Evolutionary conservation across 164 flowering plant species (phyloP), one percentile per base, ranked within the genome.

Genomic region (Litsea cubeba): DNA sequence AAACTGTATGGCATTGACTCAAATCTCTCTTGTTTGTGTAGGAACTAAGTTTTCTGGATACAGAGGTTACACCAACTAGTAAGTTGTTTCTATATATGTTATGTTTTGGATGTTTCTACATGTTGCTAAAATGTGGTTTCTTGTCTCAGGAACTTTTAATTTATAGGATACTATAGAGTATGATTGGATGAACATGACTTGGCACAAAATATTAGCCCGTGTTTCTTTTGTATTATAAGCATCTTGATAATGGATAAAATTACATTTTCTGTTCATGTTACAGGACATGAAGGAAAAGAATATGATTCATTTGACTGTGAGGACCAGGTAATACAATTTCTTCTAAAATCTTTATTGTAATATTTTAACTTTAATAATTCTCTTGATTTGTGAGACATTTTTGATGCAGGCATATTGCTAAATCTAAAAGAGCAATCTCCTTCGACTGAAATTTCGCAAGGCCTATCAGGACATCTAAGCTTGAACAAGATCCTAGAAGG

Each of bases 41-140:
- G 84, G 98, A 91, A 5, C 90, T 95, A 66, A 40, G 68, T 74
- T 91, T 92, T 80, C 75, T 91, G 78, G 97, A 88, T 78, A 89
- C 82, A 66, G 93, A 88, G 12, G 78, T 70, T 70, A 77, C 90
- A n/a, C 28, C n/a, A 3, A 28, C n/a, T 68, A 88, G 97, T 94
- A 82, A 75, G 84, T 40, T 40, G 60, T 50, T 65, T 58, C 71
- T 46, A 30, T 64, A 25, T 23, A 12, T 68, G 14, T 63, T 17
- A 32, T 66, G 60, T 54, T 54, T 54, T 54, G 60, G 46, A 40
- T 40, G 46, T 40, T 40, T 40, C 46, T 40, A 40, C 46, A 8
- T 40, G 46, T 40, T 7, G 46, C 46, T 40, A 8, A 40, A 40
- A 40, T 40, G 46, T 40, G 46, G 46, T 40, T 40, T 40, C 46